These are phyloP conservation scores for Benincasa hispida DNA, from an alignment of 306 rosid species.

Conservation along the genomic window DNA sequence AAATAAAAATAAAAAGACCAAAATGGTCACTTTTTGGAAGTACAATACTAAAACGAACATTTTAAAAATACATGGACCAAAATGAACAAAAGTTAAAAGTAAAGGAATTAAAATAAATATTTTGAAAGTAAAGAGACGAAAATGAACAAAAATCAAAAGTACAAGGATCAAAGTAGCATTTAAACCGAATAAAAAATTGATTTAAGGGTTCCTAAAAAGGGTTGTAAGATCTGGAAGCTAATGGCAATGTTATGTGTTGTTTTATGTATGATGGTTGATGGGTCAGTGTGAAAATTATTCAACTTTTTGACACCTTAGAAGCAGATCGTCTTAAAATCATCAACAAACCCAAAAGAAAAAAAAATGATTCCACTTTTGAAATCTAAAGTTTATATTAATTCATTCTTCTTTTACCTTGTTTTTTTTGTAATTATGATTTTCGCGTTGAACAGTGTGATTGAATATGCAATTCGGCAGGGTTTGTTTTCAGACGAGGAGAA, in stretches of 20 bases:
- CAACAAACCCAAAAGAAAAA: too few relatives aligned
- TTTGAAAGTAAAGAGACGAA: too few relatives aligned
- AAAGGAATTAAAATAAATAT: too few relatives aligned
- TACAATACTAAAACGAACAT: too few relatives aligned
- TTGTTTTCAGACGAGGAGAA: neutral
- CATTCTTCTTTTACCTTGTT: neutral
- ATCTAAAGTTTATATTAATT: neutral
- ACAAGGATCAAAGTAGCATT: too few relatives aligned
- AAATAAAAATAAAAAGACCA: too few relatives aligned
- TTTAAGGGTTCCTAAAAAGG: neutral
- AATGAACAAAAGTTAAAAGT: too few relatives aligned
- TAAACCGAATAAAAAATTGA: neutral
- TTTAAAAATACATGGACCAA: too few relatives aligned
- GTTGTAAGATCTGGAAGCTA: neutral
- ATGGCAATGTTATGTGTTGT: neutral
- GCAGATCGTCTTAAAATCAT: too few relatives aligned
- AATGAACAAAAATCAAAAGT: too few relatives aligned
- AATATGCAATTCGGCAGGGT: neutral
- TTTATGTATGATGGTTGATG: neutral
- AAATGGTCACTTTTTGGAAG: too few relatives aligned
- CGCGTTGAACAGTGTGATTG: neutral
- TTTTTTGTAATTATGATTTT: neutral
- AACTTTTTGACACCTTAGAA: neutral
- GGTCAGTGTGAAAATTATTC: neutral
- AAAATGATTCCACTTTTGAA: neutral